Base-by-base conservation (phyloP, 2,329 filamentous ascomycete genomes). In the Fusarium pininemorale region DNA sequence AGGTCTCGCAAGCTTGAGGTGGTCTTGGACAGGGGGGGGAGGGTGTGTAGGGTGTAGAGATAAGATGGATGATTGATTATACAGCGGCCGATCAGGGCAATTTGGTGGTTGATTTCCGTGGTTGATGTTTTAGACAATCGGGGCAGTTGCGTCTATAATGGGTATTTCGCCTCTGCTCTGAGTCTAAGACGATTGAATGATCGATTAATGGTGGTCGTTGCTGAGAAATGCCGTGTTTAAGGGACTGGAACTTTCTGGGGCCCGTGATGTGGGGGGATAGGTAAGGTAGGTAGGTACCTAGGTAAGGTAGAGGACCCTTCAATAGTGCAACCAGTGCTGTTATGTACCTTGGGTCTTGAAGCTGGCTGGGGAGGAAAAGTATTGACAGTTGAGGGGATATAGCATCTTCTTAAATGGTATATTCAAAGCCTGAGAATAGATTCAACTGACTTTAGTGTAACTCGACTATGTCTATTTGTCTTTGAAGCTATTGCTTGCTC, bases 391-490 rank as follows among this genome's bases (percentile, higher is more conserved):
- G 51, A 66, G 38, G 37, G 63, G 54, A 67, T 70, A 59, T 48
- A 60, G 63, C n/a, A 35, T n/a, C 38, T 32, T 71, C 51, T 73
- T 73, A 70, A 72, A 70, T 62, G 44, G 35, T 58, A 58, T 61
- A 55, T 70, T 20, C 16, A 53, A 22, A 41, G 32, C 32, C 18
- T 60, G 26, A 41, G 51, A 55, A 55, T 24, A n/a, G 32, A 28
- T 38, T 51, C 24, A 41, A 30, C 42, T 20, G 30, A 18, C 56
- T 51, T 24, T 35, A 26, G 56, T 51, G 30, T 44, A 58, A 47
- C 55, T 51, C 35, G 26, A 42, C 51, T n/a, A 55, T 55, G 20
- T 14, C 24, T n/a, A n/a, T 54, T 54, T 54, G 47, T 63, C 54
- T 47, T 37, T 38, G 63, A 60, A 67, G 45, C 35, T 41, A 55